Evolutionary conservation across 73 alveolate genomes (phyloP), one percentile per base, ranked within the genome.

Genomic region (Uronychia binucleata): DNA sequence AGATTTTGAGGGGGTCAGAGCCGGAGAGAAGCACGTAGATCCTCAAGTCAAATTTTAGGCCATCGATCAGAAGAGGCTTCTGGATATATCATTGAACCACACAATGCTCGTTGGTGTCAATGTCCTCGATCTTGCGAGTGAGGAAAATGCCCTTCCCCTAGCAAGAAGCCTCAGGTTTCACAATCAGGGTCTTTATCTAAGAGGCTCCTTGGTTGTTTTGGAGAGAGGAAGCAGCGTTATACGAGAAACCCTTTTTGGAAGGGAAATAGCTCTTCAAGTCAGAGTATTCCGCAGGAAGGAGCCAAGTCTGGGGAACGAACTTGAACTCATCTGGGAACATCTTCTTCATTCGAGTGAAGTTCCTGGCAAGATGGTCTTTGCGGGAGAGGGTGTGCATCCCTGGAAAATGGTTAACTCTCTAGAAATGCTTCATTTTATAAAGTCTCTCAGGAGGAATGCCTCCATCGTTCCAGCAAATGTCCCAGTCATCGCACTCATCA

Each of bases 41-140:
- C 82, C 99, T 92, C 79, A 96, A 79, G 80, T 96, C 99, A 78
- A 96, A 96, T 87, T 96, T 96, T 88, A 82, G 89, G 80, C 98
- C 99, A 77, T 94, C 97, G 67, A 96, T 79, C 83, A 96, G 83
- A 90, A 92, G 86, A 30, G 99, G 98, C 86, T 86, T 92, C n/a
- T 89, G 77, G 77, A 96, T 86, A 83, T 96, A 96, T 91, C 85
- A 84, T 80, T 93, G 93, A 31, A 93, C 96, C 58, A 93, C 91
- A 78, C 80, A 86, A 30, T 92, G 88, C 34, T 86, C 93, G 27
- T 59, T 5, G 93, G 93, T 5, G 67, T 46, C 67, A 11, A 89
- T 58, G 11, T 77, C 83, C 28, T 79, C 83, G 14, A 86, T 8
- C 32, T 79, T 78, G 67, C 78, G 28, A 14, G 87, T 80, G 0